Evolutionary conservation across 768 basidiomycete species (phyloP).

Genomic region (Ramaria sp.): DNA sequence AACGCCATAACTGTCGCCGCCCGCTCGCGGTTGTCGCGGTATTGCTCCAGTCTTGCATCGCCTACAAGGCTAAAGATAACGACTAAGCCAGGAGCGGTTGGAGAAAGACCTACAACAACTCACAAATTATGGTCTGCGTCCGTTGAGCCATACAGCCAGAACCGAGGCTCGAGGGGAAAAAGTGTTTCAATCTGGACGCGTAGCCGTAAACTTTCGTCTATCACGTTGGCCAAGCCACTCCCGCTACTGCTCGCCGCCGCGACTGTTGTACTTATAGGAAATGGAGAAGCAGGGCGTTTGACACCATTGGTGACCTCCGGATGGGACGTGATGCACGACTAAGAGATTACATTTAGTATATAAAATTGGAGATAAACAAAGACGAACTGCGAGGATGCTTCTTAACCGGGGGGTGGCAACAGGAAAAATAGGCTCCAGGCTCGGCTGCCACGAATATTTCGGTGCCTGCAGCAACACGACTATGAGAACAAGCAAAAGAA

Average conservation of each 20-base stretch:
- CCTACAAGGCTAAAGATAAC: background rate
- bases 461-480: background rate
- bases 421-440: background rate
- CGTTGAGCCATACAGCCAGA: background rate
- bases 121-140: background rate
- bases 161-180: background rate
- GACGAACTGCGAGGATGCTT: background rate
- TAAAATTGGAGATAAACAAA: background rate
- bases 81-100: background rate
- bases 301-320: background rate
- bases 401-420: background rate
- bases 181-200: slow-evolving; percentile 4
- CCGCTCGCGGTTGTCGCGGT: background rate
- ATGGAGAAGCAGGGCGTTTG: background rate
- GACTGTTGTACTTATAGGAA: background rate
- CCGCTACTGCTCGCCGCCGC: background rate
- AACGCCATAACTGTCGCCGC: slow-evolving; percentile 1
- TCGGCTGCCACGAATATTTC: slow-evolving; percentile 7
- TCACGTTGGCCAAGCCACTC: background rate
- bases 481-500: background rate
- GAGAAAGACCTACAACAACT: background rate
- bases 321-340: background rate
- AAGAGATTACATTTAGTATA: background rate
- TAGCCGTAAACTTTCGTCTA: background rate
- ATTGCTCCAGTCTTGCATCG: background rate